Conservation (phyloP, 179 eudicot genomes). For the Sideroxylon spinosum region DNA sequence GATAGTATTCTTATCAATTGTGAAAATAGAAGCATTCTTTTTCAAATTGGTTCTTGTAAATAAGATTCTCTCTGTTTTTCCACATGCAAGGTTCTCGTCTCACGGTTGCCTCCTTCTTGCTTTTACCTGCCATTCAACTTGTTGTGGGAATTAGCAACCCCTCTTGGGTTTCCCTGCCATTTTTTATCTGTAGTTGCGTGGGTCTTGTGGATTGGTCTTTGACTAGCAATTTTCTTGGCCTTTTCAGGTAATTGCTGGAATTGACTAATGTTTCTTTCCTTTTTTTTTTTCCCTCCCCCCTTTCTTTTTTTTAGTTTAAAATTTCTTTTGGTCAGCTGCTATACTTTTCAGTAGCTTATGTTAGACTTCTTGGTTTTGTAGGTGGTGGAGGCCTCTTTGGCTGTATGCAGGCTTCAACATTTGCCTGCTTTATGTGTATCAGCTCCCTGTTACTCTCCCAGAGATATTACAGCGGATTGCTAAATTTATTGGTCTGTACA, state of each 20-base stretch:
- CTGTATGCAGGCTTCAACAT: conserved; percentile 60
- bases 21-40: background rate
- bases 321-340: conserved; percentile 4
- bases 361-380: conserved; percentile 26
- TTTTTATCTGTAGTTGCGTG: conserved; percentile 91
- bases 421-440: conserved; percentile 56
- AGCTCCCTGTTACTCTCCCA: conserved; percentile 55
- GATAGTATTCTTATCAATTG: background rate
- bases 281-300: background rate
- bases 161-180: conserved; percentile 95
- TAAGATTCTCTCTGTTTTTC: conserved; percentile 22
- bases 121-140: conserved; percentile 85
- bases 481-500: conserved; percentile 56
- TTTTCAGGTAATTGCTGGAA: conserved; percentile 60
- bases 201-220: conserved; percentile 97
- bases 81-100: conserved; percentile 60
- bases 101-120: conserved; percentile 72
- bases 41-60: background rate
- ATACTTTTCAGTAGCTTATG: background rate
- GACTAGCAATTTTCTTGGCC: conserved; percentile 96
- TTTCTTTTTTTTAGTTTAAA: background rate
- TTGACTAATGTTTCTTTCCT: background rate
- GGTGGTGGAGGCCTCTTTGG: conserved; percentile 86
- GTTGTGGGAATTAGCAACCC: conserved; percentile 88
- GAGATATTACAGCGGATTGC: conserved; percentile 31